phyloP scores from a whole-genome alignment of 2,329 filamentous ascomycete genomes.

The Immersiporthe knoxdaviesiana region DNA sequence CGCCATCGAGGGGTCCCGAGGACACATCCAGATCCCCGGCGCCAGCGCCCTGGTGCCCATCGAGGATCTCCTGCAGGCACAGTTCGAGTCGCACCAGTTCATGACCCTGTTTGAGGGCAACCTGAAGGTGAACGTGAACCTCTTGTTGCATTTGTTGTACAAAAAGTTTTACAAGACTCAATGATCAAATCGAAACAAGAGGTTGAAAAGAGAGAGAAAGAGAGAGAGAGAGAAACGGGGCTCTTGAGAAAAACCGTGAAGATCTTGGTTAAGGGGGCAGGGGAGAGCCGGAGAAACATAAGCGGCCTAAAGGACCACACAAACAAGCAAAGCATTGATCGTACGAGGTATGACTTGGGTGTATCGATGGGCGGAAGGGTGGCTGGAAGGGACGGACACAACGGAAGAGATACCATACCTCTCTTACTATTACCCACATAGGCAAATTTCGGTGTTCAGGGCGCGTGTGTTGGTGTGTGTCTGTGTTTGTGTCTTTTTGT shows the following conservation, averaged over 20 bases:
- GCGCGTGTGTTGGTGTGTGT: constrained; percentile 2
- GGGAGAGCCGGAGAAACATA: neutral
- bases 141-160: constrained; percentile 95
- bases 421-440: constrained; percentile 22
- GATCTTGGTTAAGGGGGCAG: neutral
- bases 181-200: constrained; percentile 39
- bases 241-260: neutral
- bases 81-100: constrained; percentile 96
- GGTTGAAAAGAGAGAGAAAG: neutral
- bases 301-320: neutral
- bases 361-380: constrained; percentile 17
- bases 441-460: constrained; percentile 26
- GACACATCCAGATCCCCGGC: constrained; percentile 94
- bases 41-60: constrained; percentile 87
- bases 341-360: constrained; percentile 22
- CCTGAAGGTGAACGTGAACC: constrained; percentile 90
- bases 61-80: constrained; percentile 91
- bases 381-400: constrained; percentile 17
- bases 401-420: constrained; percentile 19
- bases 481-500: too few species aligned
- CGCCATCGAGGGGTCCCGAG: constrained; percentile 85
- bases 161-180: constrained; percentile 94
- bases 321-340: constrained; percentile 1
- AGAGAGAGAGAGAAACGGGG: neutral
- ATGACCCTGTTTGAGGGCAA: constrained; percentile 89